Percentiles rank a stretch among this genome's conserved stretches.
Conservation (phyloP, 257 asterid species). For the Gentiana macrophylla region DNA sequence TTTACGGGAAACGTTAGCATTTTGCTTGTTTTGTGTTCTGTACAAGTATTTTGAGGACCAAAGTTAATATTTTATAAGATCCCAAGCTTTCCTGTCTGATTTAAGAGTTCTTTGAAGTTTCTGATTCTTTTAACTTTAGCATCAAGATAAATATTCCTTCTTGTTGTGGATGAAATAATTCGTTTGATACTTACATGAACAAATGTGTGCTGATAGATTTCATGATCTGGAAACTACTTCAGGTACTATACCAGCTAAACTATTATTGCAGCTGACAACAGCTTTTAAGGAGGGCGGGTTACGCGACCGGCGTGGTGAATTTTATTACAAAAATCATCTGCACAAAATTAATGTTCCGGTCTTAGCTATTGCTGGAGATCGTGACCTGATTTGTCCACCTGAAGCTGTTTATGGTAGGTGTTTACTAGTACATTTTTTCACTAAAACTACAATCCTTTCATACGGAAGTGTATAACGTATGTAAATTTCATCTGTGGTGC, state of each 20-base stretch:
- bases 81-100: background rate
- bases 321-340: constrained; percentile 77
- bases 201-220: background rate
- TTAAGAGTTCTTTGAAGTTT: background rate
- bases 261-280: constrained; percentile 69
- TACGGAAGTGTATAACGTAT: constrained; percentile 4
- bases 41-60: background rate
- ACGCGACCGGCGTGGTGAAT: constrained; percentile 63
- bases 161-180: background rate
- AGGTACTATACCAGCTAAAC: constrained; percentile 92
- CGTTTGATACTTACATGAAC: background rate
- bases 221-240: constrained; percentile 7
- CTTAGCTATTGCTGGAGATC: constrained; percentile 87
- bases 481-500: background rate
- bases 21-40: background rate
- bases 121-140: background rate
- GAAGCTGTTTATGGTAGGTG: constrained; percentile 79
- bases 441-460: background rate
- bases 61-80: background rate
- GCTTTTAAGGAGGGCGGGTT: constrained; percentile 91
- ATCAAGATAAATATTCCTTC: background rate
- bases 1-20: background rate
- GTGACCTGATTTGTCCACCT: constrained; percentile 92
- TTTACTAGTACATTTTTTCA: background rate
- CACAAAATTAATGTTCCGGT: constrained; percentile 55